Base-by-base conservation (phyloP, 345 rosid species). In the Streptanthus diversifolius region DNA sequence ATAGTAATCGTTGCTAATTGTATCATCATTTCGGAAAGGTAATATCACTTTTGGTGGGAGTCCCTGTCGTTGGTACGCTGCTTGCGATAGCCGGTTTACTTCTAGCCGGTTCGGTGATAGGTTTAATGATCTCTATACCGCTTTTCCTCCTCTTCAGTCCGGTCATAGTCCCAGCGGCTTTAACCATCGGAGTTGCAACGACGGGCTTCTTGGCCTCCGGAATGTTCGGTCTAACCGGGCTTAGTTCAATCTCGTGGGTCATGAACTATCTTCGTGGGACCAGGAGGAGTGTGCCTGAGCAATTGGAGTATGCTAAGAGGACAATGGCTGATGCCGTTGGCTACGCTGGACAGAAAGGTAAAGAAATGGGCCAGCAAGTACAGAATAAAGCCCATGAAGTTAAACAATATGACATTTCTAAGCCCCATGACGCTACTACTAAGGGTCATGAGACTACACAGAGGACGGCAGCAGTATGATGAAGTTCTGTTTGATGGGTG, bases 141-240 rank as follows among this genome's bases (percentile, higher is more conserved):
- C 57, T 87, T 3, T 87, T 87, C 55, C 49, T 85, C 18, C 53
- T 87, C 58, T 87, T 83, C 69, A 82, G 88, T 70, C 89, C 89
- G 15, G 82, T 87, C 48, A 64, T 87, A n/a, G 83, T 85, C 44
- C 92, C 88, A 0, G 82, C 88, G 1, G 81, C 88, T n/a, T 41
- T 87, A 60, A 77, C 79, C 45, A 12, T 87, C 7, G 85, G 79
- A 39, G 67, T 80, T 14, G 82, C 92, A 0, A 36, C 72, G 1
- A 67, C 77, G 1, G 83, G 88, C 1, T 69, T 83, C 73, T 53
- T 82, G 57, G 54, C 81, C 19, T 80, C 89, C 0, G 88, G 86
- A 33, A 83, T 85, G 55, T 76, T 84, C 0, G 89, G 86, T 63
- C 19, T 82, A 22, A 85, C 82, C 0, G 86, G 85, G 8, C 73